Base-by-base conservation (phyloP, 2,329 filamentous ascomycete species). In the Ophiosphaerella narmari region DNA sequence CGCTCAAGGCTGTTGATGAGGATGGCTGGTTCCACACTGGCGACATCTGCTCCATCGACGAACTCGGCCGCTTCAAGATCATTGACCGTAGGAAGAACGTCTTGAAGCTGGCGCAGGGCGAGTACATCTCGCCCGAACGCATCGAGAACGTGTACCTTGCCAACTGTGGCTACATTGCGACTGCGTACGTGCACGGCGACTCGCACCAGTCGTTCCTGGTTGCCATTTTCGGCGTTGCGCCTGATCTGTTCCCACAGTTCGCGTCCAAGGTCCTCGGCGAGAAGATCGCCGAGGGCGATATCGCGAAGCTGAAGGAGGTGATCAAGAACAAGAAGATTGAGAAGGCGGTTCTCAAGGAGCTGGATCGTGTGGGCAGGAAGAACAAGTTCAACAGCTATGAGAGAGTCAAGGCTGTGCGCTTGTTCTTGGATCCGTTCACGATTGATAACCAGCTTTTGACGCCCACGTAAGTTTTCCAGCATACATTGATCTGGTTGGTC, bases 11-110 rank as follows among this genome's bases (percentile, higher is more conserved):
- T 0, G 80, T 97, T 39, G 90, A 93, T 7, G 79, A 87, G 29
- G 91, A 97, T 59, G 94, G 94, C 54, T 99, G 94, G 94, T 97
- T 99, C 83, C 89, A 89, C 72, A 97, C 91, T 0, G 94, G 94
- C 47, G 94, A 99, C 66, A 93, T 99, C 59, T 90, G 86, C 67
- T 84, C 86, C 57, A 81, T 99, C 21, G 94, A 99, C 74, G 86
- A 86, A 60, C 75, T 89, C 68, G 94, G 94, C 55, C 90, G 92
- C 53, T 88, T 97, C 80, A 86, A 85, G 75, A 96, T 99, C 74
- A 88, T 99, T 65, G 94, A 99, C 75, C 91, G 94, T 65, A 88
- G 91, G 77, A 99, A 99, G 88, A 97, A 97, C 76, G 90, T 99
- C n/a, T 85, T 99, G 70, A 99, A 99, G 82, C 85, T 99, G 48